These are phyloP conservation scores for Fistulina hepatica DNA, from an alignment of 1,284 basidiomycete genomes.

Conservation along the genomic window DNA sequence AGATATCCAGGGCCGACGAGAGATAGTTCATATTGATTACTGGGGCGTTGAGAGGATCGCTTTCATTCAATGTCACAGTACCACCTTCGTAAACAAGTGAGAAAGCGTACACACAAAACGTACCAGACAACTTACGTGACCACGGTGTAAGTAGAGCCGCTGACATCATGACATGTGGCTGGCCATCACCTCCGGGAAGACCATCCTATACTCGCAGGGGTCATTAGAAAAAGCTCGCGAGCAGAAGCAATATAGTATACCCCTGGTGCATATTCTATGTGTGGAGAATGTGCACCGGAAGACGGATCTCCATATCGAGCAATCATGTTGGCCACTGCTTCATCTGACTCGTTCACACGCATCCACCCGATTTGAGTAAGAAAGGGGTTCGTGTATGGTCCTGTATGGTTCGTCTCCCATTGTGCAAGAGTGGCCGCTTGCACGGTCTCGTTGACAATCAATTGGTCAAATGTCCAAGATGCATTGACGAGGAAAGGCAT, in stretches of 20 bases:
- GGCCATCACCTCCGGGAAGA: background rate
- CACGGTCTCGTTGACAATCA: slow-evolving; percentile 8
- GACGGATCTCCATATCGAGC: slow-evolving; percentile 12
- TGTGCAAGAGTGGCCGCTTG: slow-evolving; percentile 2
- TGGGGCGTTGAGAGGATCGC: slow-evolving; percentile 28
- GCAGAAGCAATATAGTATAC: slow-evolving; percentile 4
- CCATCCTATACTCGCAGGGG: background rate
- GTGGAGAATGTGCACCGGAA: slow-evolving; percentile 13
- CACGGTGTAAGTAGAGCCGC: slow-evolving; percentile 21
- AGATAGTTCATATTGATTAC: slow-evolving; percentile 29
- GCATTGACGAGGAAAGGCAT: slow-evolving; percentile 14
- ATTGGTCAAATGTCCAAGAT: slow-evolving; percentile 12
- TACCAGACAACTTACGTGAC: slow-evolving; percentile 19
- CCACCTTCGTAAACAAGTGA: slow-evolving; percentile 21
- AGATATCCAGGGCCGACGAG: slow-evolving; percentile 26
- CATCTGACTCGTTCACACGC: no score
- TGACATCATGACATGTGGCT: slow-evolving; percentile 2
- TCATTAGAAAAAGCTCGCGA: slow-evolving; percentile 4
- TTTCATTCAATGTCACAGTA: slow-evolving; percentile 23
- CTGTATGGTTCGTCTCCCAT: slow-evolving; percentile 11
- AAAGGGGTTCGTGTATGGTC: slow-evolving; percentile 12
- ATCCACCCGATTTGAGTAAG: slow-evolving; percentile 12
- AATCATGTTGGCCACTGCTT: slow-evolving; percentile 7
- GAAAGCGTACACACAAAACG: slow-evolving; percentile 18
- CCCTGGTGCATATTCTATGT: slow-evolving; percentile 12